phyloP scores from a whole-genome alignment of 2,329 filamentous ascomycete genomes.

The Tolypocladium pustulatum region DNA sequence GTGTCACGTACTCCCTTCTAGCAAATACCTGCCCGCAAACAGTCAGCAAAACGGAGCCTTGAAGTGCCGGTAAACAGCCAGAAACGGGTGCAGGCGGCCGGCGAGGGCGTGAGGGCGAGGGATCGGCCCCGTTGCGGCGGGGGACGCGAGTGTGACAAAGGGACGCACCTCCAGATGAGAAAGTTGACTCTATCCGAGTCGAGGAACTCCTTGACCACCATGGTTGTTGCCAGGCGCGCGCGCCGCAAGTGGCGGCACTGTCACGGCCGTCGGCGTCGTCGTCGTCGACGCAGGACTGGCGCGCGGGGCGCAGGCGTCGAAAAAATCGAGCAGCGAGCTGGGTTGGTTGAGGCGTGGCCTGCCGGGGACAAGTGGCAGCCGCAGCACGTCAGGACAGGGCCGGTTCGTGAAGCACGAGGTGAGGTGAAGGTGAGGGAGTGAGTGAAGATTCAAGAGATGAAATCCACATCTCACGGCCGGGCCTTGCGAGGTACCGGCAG shows the following conservation, averaged over 20 bases:
- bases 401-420: constrained; percentile 1
- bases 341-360: constrained; percentile 3
- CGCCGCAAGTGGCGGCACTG: constrained; percentile 22
- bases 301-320: constrained; percentile 1
- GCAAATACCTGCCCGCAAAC: constrained; percentile 37
- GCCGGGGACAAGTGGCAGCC: constrained; percentile 1
- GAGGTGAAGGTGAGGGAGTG: constrained; percentile 8
- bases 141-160: constrained; percentile 15
- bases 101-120: constrained; percentile 5
- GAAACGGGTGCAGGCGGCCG: neutral
- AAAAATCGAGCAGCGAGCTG: neutral
- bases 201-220: constrained; percentile 48
- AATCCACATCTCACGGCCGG: constrained; percentile 9
- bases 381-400: neutral
- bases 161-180: constrained; percentile 58
- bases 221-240: constrained; percentile 22
- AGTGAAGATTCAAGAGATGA: constrained; percentile 16
- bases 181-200: constrained; percentile 60
- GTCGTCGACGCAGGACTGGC: constrained; percentile 3
- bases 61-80: neutral
- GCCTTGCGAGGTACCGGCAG: neutral
- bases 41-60: constrained; percentile 6
- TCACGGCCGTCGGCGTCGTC: constrained; percentile 10
- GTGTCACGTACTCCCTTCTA: constrained; percentile 50
- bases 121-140: constrained; percentile 3